Evolutionary conservation across 768 basidiomycete species (phyloP).

Genomic region (Phylloporus sp.): DNA sequence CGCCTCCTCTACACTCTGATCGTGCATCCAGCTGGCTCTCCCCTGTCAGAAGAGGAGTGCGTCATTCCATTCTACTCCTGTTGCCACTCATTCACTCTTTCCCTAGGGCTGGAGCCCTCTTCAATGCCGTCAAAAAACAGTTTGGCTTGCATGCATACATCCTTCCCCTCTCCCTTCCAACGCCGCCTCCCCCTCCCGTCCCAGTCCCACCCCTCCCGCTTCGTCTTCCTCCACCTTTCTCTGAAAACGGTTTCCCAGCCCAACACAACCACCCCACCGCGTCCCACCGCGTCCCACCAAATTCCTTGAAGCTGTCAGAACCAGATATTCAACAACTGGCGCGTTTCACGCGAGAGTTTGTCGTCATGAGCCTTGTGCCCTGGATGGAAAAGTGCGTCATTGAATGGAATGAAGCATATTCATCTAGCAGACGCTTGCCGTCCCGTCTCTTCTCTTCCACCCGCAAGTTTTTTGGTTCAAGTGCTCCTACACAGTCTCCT

Average conservation of each 20-base stretch:
- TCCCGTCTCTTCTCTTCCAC: slow-evolving; percentile 86
- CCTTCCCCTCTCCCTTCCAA: slow-evolving; percentile 58
- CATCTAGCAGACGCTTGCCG: slow-evolving; percentile 72
- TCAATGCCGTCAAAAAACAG: slow-evolving; percentile 86
- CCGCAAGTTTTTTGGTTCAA: slow-evolving; percentile 74
- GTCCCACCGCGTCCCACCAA: slow-evolving; percentile 12
- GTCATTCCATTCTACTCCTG: slow-evolving; percentile 29
- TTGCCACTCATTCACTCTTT: slow-evolving; percentile 8
- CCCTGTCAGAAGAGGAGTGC: slow-evolving; percentile 76
- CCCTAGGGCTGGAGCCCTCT: slow-evolving; percentile 66
- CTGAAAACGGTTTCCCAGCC: slow-evolving; percentile 18
- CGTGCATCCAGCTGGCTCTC: slow-evolving; percentile 66
- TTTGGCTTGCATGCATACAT: slow-evolving; percentile 76
- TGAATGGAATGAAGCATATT: slow-evolving; percentile 91
- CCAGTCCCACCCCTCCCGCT: slow-evolving; percentile 64
- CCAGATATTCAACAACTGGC: slow-evolving; percentile 72
- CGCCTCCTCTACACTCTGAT: slow-evolving; percentile 73
- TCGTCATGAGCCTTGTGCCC: slow-evolving; percentile 84
- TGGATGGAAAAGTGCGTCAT: slow-evolving; percentile 96
- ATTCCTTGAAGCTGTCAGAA: slow-evolving; percentile 53
- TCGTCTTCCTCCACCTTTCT: slow-evolving; percentile 53
- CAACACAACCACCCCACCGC: background rate
- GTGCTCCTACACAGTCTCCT: slow-evolving; percentile 43
- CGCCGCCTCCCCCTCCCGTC: slow-evolving; percentile 60
- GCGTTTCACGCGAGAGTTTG: slow-evolving; percentile 81